Base-by-base conservation (phyloP, 306 rosid genomes). In the Malus fusca region DNA sequence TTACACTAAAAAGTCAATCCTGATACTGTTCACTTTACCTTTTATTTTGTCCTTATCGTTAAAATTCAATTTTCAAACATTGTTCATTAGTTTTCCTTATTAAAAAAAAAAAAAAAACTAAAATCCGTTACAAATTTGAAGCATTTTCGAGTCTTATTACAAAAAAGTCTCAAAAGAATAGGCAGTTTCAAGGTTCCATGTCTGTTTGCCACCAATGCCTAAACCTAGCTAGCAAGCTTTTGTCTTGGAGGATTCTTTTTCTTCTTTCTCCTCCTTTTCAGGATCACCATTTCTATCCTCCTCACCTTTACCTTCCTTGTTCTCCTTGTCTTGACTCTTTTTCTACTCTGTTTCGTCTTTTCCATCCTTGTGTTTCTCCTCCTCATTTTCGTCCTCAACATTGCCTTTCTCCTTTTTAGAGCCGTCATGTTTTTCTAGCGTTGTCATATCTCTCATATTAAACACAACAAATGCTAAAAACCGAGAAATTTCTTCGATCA, bases 201-300 rank as follows among this genome's bases (percentile, higher is more conserved):
- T 51, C 17, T 51, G 21, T 17, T 15, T 51, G 21, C 21, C 55
- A 5, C 21, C 55, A 51, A 51, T 5, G 21, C 55, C 55, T 2
- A 37, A 37, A 48, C 19, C 19, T 14, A 15, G 53, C 19, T 15
- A 15, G 52, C 6, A 4, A 48, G 21, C 8, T 51, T 51, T 17
- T 51, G 2, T 25, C 13, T 22, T n/a, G 1, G 62, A 21, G 62
- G 5, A 28, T 56, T 56, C 26, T 7, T 56, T 56, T n/a, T 56
- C 62, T 53, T 48, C 55, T 74, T 76, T 84, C 11, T 61, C 75
- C 73, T 85, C 84, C 71, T 82, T 73, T 28, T 18, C n/a, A 63
- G 18, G 42, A 63, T 55, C 73, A 15, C 43, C 74, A 48, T 44
- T 70, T 48, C 66, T 78, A 11, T 77, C 81, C 19, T 22, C 77